Conservation (phyloP, 2,329 filamentous ascomycete species). For the Trichoderma semiorbis region DNA sequence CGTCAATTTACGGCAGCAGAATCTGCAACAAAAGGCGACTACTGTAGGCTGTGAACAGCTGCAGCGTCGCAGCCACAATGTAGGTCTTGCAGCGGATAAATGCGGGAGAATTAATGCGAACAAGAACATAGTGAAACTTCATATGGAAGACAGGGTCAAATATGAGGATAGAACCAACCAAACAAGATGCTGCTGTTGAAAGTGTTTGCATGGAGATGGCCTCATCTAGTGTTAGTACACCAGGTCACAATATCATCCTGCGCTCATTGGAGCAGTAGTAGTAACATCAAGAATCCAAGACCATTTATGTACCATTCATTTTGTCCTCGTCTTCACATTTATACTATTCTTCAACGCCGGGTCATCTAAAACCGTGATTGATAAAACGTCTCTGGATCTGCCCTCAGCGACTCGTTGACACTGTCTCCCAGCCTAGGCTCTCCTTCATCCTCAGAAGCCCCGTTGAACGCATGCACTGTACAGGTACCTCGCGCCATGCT, state of each 20-base stretch:
- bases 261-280: not conserved
- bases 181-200: not conserved
- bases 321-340: not conserved
- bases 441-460: slow-evolving; percentile 61
- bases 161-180: not conserved
- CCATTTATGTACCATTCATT: not conserved
- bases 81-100: not conserved
- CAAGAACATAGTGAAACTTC: not conserved
- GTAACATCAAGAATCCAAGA: not conserved
- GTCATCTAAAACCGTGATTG: not conserved
- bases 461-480: slow-evolving; percentile 74
- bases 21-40: not conserved
- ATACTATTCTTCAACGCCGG: not conserved
- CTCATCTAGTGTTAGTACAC: not conserved
- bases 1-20: not conserved
- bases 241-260: not conserved
- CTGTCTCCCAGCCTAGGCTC: slow-evolving; percentile 53
- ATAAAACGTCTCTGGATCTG: slow-evolving; percentile 29
- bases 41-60: not conserved
- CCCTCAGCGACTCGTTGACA: slow-evolving; percentile 57
- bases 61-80: not conserved
- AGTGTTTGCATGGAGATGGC: not conserved
- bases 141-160: not conserved
- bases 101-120: not conserved
- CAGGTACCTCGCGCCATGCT: slow-evolving; percentile 71